Evolutionary conservation across 2,329 filamentous ascomycete genomes (phyloP).

Genomic region (Claviceps pusilla): DNA sequence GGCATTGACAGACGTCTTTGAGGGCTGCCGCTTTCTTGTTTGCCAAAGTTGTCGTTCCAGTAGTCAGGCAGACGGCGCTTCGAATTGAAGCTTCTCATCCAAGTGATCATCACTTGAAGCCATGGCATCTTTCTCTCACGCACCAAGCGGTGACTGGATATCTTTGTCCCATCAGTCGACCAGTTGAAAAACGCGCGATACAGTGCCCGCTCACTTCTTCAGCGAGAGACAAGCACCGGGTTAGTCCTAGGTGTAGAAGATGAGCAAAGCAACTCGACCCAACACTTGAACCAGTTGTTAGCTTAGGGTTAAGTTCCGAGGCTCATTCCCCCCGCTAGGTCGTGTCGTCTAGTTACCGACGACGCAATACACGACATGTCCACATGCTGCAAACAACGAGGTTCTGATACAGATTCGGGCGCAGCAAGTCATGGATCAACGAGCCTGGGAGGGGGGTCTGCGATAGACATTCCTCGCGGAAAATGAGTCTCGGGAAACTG

Average conservation of each 20-base stretch:
- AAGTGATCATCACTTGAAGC: conserved; percentile 32
- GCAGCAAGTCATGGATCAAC: conserved; percentile 35
- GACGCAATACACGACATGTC: conserved; percentile 24
- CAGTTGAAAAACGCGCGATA: conserved; percentile 16
- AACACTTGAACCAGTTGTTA: conserved; percentile 57
- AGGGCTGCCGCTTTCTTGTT: conserved; percentile 22
- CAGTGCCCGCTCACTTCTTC: conserved; percentile 34
- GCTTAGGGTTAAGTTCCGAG: conserved; percentile 98
- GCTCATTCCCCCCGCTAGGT: conserved; percentile 40
- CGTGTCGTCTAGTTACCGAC: conserved; percentile 26
- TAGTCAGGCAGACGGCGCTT: conserved; percentile 58
- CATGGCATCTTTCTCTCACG: conserved; percentile 52
- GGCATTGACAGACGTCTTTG: conserved; percentile 17
- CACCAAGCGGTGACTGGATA: conserved; percentile 42
- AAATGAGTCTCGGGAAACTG: conserved; percentile 65
- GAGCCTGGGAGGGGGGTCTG: conserved; percentile 25
- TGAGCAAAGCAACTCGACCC: conserved; percentile 54
- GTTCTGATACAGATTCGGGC: conserved; percentile 47
- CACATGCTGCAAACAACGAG: conserved; percentile 32
- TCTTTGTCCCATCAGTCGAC: conserved; percentile 33
- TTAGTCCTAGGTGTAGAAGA: conserved; percentile 42
- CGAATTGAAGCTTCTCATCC: conserved; percentile 56
- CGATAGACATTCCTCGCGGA: conserved; percentile 50
- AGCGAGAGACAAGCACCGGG: conserved; percentile 25
- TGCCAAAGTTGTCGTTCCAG: conserved; percentile 48